Conservation (phyloP, 2,329 filamentous ascomycete genomes). For the Alternaria longipes region DNA sequence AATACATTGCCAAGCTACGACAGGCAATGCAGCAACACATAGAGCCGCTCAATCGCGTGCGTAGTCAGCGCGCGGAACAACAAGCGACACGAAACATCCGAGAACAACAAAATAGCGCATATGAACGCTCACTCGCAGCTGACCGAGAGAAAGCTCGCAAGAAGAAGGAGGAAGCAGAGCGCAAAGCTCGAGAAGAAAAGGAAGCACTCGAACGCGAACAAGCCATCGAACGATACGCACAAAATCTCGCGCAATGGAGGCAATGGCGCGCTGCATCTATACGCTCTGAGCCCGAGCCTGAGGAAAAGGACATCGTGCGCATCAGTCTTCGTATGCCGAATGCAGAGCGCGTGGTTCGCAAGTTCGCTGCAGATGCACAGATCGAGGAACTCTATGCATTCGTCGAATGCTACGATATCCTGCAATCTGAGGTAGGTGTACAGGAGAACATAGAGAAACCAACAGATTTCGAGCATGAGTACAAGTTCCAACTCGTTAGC, state of each 20-base stretch:
- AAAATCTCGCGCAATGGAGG: slow-evolving; percentile 75
- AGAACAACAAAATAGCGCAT: slow-evolving; percentile 91
- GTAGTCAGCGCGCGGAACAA: slow-evolving; percentile 80
- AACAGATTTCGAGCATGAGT: slow-evolving; percentile 78
- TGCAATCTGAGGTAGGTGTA: slow-evolving; percentile 57
- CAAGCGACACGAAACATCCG: slow-evolving; percentile 81
- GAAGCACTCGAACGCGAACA: slow-evolving; percentile 72
- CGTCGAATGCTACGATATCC: slow-evolving; percentile 84
- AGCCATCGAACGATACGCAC: slow-evolving; percentile 65
- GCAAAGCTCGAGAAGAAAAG: slow-evolving; percentile 67
- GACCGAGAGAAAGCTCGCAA: slow-evolving; percentile 85
- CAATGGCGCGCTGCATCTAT: slow-evolving; percentile 78
- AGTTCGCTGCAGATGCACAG: slow-evolving; percentile 73
- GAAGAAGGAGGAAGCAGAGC: slow-evolving; percentile 77
- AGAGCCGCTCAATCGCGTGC: slow-evolving; percentile 76
- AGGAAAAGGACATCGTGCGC: slow-evolving; percentile 75
- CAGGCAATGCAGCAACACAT: slow-evolving; percentile 77
- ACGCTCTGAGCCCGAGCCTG: slow-evolving; percentile 70
- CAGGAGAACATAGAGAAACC: slow-evolving; percentile 61
- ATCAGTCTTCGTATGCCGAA: slow-evolving; percentile 69
- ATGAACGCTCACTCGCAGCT: slow-evolving; percentile 87
- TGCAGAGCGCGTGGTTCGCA: slow-evolving; percentile 78
- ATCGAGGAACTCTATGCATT: slow-evolving; percentile 95
- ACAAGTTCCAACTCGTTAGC: slow-evolving; percentile 84
- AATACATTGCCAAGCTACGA: slow-evolving; percentile 80